Conservation (phyloP, 148 eudicot genomes). For the Rhododendron griersonianum region DNA sequence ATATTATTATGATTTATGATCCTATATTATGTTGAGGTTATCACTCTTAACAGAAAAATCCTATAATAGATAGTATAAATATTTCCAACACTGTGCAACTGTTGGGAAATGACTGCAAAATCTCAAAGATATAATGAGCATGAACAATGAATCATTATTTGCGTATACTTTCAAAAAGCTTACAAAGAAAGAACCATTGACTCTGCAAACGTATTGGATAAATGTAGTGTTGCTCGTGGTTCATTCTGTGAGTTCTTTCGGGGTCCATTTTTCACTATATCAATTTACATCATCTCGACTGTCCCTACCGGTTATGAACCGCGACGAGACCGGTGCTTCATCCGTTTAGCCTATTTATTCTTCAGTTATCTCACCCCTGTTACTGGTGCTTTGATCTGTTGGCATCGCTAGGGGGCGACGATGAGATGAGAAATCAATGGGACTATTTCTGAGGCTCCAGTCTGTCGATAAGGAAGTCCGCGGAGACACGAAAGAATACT, state of each 20-base stretch:
- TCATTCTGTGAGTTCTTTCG: background rate
- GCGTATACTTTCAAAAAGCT: background rate
- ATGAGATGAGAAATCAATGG: constrained; percentile 5
- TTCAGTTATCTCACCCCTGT: background rate
- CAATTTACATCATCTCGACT: background rate
- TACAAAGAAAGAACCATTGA: background rate
- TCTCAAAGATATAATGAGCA: no score
- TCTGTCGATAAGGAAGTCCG: constrained; percentile 9
- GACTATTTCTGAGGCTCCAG: constrained; percentile 9
- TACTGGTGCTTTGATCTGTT: background rate
- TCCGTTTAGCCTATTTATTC: background rate
- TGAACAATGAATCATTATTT: no score
- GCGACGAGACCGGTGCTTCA: background rate
- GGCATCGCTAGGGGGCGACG: background rate
- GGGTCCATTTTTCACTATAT: background rate
- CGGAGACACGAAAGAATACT: background rate
- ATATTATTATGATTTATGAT: no score
- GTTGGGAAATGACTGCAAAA: no score
- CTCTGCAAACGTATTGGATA: background rate
- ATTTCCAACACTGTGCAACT: no score
- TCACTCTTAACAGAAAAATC: no score
- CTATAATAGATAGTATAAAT: no score
- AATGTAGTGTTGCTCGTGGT: background rate
- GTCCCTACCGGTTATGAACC: background rate
- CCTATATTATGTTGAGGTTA: no score